Evolutionary conservation across 164 flowering plant species (phyloP), one percentile per base, ranked within the genome.

Genomic region (Liquidambar formosana): DNA sequence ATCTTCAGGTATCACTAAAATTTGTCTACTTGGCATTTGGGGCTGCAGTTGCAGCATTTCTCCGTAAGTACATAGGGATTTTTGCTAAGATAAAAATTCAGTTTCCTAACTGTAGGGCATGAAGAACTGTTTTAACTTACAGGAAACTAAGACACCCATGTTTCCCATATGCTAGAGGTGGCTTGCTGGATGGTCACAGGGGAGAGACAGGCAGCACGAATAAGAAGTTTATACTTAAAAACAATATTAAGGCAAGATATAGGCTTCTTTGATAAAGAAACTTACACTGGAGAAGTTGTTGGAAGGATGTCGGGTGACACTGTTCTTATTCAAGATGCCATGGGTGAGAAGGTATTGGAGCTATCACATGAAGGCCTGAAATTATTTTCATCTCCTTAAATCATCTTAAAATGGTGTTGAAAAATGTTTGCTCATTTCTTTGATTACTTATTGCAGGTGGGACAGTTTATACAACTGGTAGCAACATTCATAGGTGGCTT

Each of bases 401-500:
- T 46, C 15, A 21, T 21, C 45, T 48, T 27, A 9, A 54, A 38
- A 49, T 54, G 3, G 57, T 25, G 5, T 1, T 25, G 45, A 21
- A 27, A 8, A 12, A 18, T 26, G 21, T 72, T 28, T 13, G 41
- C 10, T 47, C 18, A n/a, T n/a, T n/a, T n/a, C n/a, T n/a, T n/a
- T n/a, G n/a, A n/a, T n/a, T n/a, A n/a, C n/a, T n/a, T n/a, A n/a
- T n/a, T n/a, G n/a, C n/a, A n/a, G n/a, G n/a, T n/a, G n/a, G n/a
- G n/a, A n/a, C n/a, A n/a, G n/a, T 77, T 75, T 57, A 38, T 81
- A 21, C 87, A 85, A 66, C 78, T 82, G 21, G n/a, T 74, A 25
- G 12, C 85, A 0, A 79, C 87, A 59, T 85, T 85, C 74, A n/a
- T 82, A 8, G 87, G 79, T n/a, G 89, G 89, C 11, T 85, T 83